Base-by-base conservation (phyloP, 2,329 filamentous ascomycete genomes). In the Cladosporium sp. region DNA sequence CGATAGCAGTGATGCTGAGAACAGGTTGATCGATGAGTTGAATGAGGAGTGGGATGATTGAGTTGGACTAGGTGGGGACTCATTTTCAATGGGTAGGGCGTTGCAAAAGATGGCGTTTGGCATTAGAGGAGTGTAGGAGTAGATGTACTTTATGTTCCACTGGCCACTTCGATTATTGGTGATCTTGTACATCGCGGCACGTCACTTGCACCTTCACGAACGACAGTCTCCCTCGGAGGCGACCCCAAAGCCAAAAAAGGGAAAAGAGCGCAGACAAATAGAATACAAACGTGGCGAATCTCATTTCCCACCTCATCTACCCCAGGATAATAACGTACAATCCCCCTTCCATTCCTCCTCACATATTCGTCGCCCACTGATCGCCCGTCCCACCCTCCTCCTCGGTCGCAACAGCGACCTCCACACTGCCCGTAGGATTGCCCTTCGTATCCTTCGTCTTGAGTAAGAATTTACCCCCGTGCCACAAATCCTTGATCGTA, bases 21-120 rank as follows among this genome's bases (percentile, higher is more conserved):
- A 98, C 78, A 84, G 93, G 69, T 80, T 98, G 72, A 98, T 99
- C 77, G 94, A 98, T 78, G 92, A 97, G 78, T 83, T 97, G 67
- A 95, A 98, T 74, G 94, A 98, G 78, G 93, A 97, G 77, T 98
- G 94, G 94, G 93, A 97, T 72, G 93, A 97, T 71, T 84, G 67
- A 76, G 6, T 14, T 47, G 12, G 49, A 18, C 52, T 24, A 26
- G 14, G 14, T 21, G 41, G 24, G 34, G 21, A 2, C 0, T 58
- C 41, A 24, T 6, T 36, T 26, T 24, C 12, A 28, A n/a, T 44
- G 10, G 36, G 24, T n/a, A 30, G 57, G 34, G 57, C 26, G 24
- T 24, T 47, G 21, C 15, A n/a, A 36, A 47, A 24, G 41, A 47
- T 5, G 52, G 51, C 24, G 51, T 34, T 32, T 30, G n/a, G 51